phyloP scores from a whole-genome alignment of 176 grass and related monocot species.

The Guadua angustifolia region DNA sequence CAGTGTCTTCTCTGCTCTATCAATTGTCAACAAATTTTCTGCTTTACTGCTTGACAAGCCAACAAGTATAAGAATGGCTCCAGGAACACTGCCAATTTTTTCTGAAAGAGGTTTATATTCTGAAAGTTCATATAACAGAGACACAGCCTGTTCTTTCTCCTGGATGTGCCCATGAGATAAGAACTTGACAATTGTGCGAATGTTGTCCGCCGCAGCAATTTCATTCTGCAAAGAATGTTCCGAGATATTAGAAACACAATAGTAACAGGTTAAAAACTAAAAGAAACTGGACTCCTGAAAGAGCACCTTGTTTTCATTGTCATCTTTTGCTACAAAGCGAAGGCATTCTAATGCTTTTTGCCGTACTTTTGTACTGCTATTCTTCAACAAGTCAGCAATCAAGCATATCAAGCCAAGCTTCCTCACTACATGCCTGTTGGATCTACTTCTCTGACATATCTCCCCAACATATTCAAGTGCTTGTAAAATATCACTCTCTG shows the following conservation, averaged over 20 bases:
- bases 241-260: constrained; percentile 33
- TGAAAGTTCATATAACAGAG: constrained; percentile 85
- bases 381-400: constrained; percentile 80
- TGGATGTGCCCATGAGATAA: constrained; percentile 68
- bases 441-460: constrained; percentile 68
- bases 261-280: constrained; percentile 12
- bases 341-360: constrained; percentile 74
- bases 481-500: constrained; percentile 71
- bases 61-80: constrained; percentile 92
- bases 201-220: constrained; percentile 80
- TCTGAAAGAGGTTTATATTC: constrained; percentile 72
- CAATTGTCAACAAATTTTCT: constrained; percentile 67
- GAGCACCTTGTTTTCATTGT: constrained; percentile 82
- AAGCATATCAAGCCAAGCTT: constrained; percentile 67
- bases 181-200: constrained; percentile 95
- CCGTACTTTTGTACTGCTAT: constrained; percentile 63
- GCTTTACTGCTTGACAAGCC: constrained; percentile 86
- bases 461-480: constrained; percentile 69
- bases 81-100: constrained; percentile 79
- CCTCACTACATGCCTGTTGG: constrained; percentile 62
- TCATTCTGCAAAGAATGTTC: constrained; percentile 60
- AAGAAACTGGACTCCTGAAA: constrained; percentile 17
- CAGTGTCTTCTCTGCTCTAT: constrained; percentile 78
- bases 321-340: constrained; percentile 70
- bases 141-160: constrained; percentile 84